phyloP scores from a whole-genome alignment of 2,329 filamentous ascomycete genomes.

The Fusarium solani-melongenae region DNA sequence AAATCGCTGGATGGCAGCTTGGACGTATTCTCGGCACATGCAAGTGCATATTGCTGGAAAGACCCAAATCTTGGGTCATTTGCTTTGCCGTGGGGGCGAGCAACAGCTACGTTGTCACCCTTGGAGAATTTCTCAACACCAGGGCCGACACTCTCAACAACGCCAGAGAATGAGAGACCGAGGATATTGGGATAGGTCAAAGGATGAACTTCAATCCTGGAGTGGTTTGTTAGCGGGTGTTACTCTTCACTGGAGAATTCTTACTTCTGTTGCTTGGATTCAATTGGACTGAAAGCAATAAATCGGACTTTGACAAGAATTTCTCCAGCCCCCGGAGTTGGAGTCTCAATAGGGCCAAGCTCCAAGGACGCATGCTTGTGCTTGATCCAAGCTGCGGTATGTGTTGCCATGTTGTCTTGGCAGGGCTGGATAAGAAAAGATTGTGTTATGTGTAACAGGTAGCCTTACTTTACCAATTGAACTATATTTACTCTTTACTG shows the following conservation, averaged over 20 bases:
- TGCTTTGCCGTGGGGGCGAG: background rate
- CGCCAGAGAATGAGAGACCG: background rate
- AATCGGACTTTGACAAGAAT: background rate
- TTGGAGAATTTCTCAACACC: background rate
- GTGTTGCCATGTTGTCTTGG: background rate
- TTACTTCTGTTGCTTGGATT: background rate
- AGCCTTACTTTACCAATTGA: background rate
- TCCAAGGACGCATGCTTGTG: background rate
- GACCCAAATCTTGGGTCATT: background rate
- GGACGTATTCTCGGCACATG: background rate
- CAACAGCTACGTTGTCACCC: background rate
- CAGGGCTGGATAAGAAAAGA: background rate
- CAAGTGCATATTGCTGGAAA: background rate
- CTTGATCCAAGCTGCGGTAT: background rate
- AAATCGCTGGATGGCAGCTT: background rate
- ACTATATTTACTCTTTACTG: background rate
- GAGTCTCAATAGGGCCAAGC: background rate
- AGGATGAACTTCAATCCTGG: background rate
- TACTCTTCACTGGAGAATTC: background rate
- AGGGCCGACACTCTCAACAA: background rate
- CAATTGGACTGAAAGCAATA: background rate
- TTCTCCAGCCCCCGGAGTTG: background rate
- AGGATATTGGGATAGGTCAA: background rate
- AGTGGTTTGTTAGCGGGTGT: background rate
- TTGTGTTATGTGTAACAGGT: background rate